These are phyloP conservation scores for Myrmaecium sp. DNA, from an alignment of 2,329 filamentous ascomycete genomes.

Conservation along the genomic window DNA sequence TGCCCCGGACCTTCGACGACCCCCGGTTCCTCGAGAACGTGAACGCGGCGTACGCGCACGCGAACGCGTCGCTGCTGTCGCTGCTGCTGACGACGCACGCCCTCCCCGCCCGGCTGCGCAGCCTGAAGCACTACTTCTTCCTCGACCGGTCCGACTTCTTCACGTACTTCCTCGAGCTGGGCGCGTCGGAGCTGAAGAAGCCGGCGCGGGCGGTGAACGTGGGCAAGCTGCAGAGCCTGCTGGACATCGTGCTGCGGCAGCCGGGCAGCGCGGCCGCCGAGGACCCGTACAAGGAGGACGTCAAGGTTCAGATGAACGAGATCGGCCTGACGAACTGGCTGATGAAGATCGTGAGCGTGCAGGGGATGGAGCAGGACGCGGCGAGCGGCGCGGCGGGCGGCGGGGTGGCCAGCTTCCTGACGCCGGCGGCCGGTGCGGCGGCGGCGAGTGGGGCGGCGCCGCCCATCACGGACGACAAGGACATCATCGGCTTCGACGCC, in stretches of 20 bases:
- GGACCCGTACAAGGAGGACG: conserved; percentile 95
- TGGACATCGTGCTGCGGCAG: conserved; percentile 94
- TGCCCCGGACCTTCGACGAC: conserved; percentile 88
- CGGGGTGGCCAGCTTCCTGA: conserved; percentile 49
- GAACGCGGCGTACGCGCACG: conserved; percentile 84
- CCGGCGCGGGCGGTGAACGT: conserved; percentile 78
- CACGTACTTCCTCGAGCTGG: conserved; percentile 88
- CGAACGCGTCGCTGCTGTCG: conserved; percentile 82
- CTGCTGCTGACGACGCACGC: conserved; percentile 85
- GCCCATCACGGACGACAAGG: conserved; percentile 55
- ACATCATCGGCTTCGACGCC: conserved; percentile 79
- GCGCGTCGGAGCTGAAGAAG: conserved; percentile 77
- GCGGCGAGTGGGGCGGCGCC: conserved; percentile 30
- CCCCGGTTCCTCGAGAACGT: conserved; percentile 86
- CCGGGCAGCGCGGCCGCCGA: conserved; percentile 85
- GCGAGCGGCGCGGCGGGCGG: no score
- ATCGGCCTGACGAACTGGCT: conserved; percentile 82
- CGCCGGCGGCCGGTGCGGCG: conserved; percentile 43
- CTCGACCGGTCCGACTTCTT: conserved; percentile 96
- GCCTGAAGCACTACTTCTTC: conserved; percentile 98
- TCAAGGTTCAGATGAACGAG: conserved; percentile 95
- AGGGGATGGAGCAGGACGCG: conserved; percentile 75
- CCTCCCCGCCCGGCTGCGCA: conserved; percentile 69
- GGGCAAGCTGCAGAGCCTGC: conserved; percentile 79
- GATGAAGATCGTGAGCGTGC: conserved; percentile 92